Conservation (phyloP, 495 filamentous ascomycete genomes). For the Penicillium verhagenii region DNA sequence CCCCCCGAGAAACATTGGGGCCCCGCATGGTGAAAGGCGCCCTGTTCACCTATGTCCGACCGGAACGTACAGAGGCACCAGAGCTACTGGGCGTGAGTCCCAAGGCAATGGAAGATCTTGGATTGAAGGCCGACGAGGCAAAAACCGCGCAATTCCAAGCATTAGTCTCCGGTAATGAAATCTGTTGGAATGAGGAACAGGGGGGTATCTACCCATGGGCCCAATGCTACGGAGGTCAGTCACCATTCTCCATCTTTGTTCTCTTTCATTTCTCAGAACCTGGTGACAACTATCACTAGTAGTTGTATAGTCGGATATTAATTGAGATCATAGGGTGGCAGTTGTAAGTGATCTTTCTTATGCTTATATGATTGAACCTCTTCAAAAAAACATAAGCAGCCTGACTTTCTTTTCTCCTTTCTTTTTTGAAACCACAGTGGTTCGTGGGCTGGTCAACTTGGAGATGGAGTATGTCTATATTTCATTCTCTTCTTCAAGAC, state of each 20-base stretch:
- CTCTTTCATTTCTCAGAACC: too few relatives aligned
- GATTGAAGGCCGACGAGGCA: slow-evolving; percentile 64
- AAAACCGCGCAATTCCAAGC: slow-evolving; percentile 71
- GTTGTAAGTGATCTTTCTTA: slow-evolving; percentile 41
- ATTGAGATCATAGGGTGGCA: slow-evolving; percentile 47
- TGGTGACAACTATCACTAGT: neutral
- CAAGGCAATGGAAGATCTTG: slow-evolving; percentile 75
- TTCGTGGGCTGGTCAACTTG: slow-evolving; percentile 92
- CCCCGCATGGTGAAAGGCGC: slow-evolving; percentile 85
- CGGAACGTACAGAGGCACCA: slow-evolving; percentile 63
- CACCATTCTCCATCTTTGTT: neutral
- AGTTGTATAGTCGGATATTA: slow-evolving; percentile 7
- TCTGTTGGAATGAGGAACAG: slow-evolving; percentile 58
- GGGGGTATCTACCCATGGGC: slow-evolving; percentile 90
- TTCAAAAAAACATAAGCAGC: neutral
- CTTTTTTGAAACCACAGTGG: too few relatives aligned
- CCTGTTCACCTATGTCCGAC: slow-evolving; percentile 86
- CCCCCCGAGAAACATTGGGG: slow-evolving; percentile 70
- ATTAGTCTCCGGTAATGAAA: slow-evolving; percentile 75
- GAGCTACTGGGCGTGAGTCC: slow-evolving; percentile 79
- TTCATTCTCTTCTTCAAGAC: neutral
- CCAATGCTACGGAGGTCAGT: slow-evolving; percentile 86
- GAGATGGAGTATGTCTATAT: slow-evolving; percentile 63
- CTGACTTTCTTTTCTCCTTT: too few relatives aligned
- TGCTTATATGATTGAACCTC: neutral